Base-by-base conservation (phyloP, 352 stramenopile genomes). In the Phytophthora hybrid region DNA sequence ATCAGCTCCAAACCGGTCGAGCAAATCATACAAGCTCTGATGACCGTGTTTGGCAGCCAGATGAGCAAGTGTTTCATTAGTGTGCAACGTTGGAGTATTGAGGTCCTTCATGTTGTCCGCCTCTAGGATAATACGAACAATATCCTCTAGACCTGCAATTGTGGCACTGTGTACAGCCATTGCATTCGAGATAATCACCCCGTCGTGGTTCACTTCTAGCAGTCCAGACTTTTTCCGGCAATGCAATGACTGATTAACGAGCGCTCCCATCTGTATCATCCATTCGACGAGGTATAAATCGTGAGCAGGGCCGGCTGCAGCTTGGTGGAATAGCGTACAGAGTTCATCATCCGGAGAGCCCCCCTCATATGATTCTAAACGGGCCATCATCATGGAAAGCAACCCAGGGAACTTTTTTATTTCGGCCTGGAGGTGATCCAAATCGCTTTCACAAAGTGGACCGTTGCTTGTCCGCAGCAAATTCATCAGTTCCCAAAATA, bases 261-360 rank as follows among this genome's bases (percentile, higher is more conserved):
- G 64, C 1, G 63, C 68, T n/a, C 62, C 73, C 63, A 52, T 81
- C n/a, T 80, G 66, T 19, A 81, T 65, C 26, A 81, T 54, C 73
- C 77, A 83, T 44, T 83, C 77, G 0, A 79, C 63, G 18, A 81
- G 67, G 1, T 49, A 29, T 1, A 41, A 59, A 32, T 84, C 67
- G 8, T 66, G 60, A 1, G 61, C 65, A 7, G 31, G 53, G 0
- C 77, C 77, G 8, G 69, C 73, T 1, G 66, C 69, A 0, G 64
- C 77, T 4, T 79, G 66, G 19, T 81, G 73, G 14, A 84, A 32
- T 34, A 67, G 32, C 21, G 60, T 37, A 16, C 47, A 67, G 29
- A 67, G 60, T 14, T 11, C 34, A 11, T 41, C 34, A 13, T 41
- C 34, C 13, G 34, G 13, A 41, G 34, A 1, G 23, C 23, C 23